These are phyloP conservation scores for Vinca minor DNA, from an alignment of 257 asterid species.

Conservation along the genomic window DNA sequence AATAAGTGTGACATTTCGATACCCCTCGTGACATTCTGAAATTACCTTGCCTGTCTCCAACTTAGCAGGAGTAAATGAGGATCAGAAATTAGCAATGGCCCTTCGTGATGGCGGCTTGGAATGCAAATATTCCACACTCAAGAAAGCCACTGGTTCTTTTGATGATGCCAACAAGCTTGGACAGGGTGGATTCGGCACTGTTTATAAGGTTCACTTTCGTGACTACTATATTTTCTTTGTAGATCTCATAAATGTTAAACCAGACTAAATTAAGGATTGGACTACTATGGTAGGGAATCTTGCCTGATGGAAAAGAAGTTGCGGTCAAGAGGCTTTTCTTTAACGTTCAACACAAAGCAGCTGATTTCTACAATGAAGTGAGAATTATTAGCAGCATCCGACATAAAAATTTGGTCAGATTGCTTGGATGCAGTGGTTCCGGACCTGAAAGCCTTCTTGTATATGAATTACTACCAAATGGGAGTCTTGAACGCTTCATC, in stretches of 20 bases:
- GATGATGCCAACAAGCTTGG: constrained; percentile 29
- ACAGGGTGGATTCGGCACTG: constrained; percentile 35
- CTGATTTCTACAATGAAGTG: too few relatives aligned
- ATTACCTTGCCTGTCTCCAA: not conserved
- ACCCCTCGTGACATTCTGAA: not conserved
- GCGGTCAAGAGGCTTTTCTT: too few relatives aligned
- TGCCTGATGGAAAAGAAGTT: too few relatives aligned
- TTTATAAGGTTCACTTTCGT: constrained; percentile 19
- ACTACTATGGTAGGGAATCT: constrained; percentile 16
- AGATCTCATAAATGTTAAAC: not conserved
- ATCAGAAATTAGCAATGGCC: constrained; percentile 18
- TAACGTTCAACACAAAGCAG: too few relatives aligned
- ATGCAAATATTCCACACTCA: constrained; percentile 29
- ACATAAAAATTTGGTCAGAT: too few relatives aligned
- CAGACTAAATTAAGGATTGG: not conserved
- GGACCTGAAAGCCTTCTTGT: too few relatives aligned
- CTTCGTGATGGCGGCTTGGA: constrained; percentile 23
- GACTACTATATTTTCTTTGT: not conserved
- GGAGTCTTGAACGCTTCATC: too few relatives aligned
- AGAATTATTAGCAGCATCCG: too few relatives aligned
- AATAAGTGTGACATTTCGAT: not conserved
- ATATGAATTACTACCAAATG: too few relatives aligned
- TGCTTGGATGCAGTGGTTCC: too few relatives aligned
- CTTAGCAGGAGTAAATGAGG: constrained; percentile 19
- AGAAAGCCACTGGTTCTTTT: constrained; percentile 30